Evolutionary conservation across 116 monocot species (phyloP), one percentile per base, ranked within the genome.

Genomic region (Papilionanthe hybrid): DNA sequence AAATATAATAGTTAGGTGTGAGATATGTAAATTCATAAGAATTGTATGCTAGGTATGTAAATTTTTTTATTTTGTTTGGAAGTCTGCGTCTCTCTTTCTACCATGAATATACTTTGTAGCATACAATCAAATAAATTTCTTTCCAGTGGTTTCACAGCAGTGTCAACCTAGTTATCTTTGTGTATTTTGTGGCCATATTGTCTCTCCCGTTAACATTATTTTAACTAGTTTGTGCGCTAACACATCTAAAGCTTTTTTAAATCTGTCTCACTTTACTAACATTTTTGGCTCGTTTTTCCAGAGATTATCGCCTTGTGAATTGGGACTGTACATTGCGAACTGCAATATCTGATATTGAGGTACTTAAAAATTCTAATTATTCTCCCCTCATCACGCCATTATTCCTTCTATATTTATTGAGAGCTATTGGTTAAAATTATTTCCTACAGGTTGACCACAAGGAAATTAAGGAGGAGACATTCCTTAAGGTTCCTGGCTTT

Each of bases 341-440:
- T 48, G 98, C 94, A 72, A 98, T 98, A 78, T 98, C 98, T 76
- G 94, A 94, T 83, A 98, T 98, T 86, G 98, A 98, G 91, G 98
- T 88, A 83, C 17, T 28, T 72, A 6, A 28, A 17, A 58, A 28
- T 72, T 47, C 57, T 17, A 78, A 53, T 43, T 78, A 29, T 53
- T 47, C 15, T 43, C 12, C 32, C 37, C 17, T 71, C 28, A 4
- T 4, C 32, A 13, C 37, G 12, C 32, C 44, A 1, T 20, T 73
- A 8, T 44, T 23, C 44, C n/a, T 73, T 3, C 11, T 42, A 22
- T 44, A 5, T 44, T 73, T 75, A 27, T 28, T 50, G 28, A 75
- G 47, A 27, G 49, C 27, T 49, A 20, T 23, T 27, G 50, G 49
- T 17, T 27, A 5, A 53, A 73, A 49, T 0, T 75, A 57, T 55